Evolutionary conservation across 352 stramenopile species (phyloP).

Genomic region (Phytophthora citricola): DNA sequence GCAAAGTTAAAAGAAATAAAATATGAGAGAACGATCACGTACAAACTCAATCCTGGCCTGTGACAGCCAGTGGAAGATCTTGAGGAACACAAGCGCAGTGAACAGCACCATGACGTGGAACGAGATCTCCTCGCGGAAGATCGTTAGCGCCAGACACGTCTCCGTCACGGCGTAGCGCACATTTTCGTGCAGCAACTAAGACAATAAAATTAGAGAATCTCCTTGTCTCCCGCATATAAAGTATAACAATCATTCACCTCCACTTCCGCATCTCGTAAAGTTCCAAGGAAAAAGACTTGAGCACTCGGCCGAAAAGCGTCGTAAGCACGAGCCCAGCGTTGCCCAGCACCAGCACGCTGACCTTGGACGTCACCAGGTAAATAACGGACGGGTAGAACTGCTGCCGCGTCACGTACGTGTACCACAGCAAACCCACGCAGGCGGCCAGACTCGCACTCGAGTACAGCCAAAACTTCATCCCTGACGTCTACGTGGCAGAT

Average conservation of each 20-base stretch:
- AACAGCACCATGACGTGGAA: slow-evolving; percentile 96
- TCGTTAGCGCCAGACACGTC: slow-evolving; percentile 98
- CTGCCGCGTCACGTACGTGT: slow-evolving; percentile 95
- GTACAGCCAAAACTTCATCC: slow-evolving; percentile 92
- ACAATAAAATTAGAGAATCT: slow-evolving; percentile 8
- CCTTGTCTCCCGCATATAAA: slow-evolving; percentile 10
- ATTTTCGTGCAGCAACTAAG: slow-evolving; percentile 94
- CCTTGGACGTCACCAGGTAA: slow-evolving; percentile 97
- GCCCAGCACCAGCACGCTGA: slow-evolving; percentile 95
- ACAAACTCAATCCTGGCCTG: slow-evolving; percentile 92
- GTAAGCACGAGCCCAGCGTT: slow-evolving; percentile 94
- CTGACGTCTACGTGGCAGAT: slow-evolving; percentile 34
- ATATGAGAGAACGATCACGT: slow-evolving; percentile 25
- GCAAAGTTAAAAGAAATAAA: slow-evolving; percentile 17
- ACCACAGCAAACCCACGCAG: slow-evolving; percentile 88
- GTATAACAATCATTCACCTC: slow-evolving; percentile 49
- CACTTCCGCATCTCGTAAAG: slow-evolving; percentile 83
- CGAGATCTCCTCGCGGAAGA: slow-evolving; percentile 98
- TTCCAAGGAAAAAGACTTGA: slow-evolving; percentile 90
- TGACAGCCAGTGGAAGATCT: slow-evolving; percentile 94
- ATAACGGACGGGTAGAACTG: slow-evolving; percentile 98
- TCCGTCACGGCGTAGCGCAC: slow-evolving; percentile 98
- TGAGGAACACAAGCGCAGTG: slow-evolving; percentile 95
- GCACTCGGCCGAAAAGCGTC: slow-evolving; percentile 80
- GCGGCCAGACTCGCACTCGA: slow-evolving; percentile 82